A percentile compares a stretch with the other conserved stretches of the same genome.
These are phyloP conservation scores for Phialophora verrucosa DNA, from an alignment of 2,329 filamentous ascomycete species.

Conservation along the genomic window DNA sequence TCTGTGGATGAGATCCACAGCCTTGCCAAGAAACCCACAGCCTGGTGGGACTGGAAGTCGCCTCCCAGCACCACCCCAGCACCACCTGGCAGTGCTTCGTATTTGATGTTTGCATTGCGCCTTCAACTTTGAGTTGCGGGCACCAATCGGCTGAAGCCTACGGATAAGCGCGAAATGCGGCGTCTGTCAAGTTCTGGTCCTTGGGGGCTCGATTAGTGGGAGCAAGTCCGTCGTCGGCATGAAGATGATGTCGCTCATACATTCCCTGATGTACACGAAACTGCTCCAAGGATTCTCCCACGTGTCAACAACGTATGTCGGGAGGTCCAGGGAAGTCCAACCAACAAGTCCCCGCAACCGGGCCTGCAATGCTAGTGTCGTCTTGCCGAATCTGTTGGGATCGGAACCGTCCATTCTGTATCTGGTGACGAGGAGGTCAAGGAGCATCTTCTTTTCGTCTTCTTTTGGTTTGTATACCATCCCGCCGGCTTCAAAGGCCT, in stretches of 20 bases:
- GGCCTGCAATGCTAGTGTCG: conserved; percentile 36
- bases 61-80: conserved; percentile 1
- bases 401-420: conserved; percentile 39
- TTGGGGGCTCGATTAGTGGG: conserved; percentile 32
- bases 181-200: not conserved
- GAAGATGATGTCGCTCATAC: conserved; percentile 38
- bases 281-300: conserved; percentile 40
- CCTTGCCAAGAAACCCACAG: conserved; percentile 27
- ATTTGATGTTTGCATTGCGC: not conserved
- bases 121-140: not conserved
- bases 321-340: conserved; percentile 37
- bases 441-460: conserved; percentile 32
- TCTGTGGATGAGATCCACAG: conserved; percentile 1
- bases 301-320: conserved; percentile 37
- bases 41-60: conserved; percentile 13
- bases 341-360: conserved; percentile 32
- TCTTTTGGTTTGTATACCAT: conserved; percentile 30
- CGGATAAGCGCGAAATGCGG: not conserved
- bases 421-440: conserved; percentile 33
- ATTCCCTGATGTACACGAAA: conserved; percentile 38
- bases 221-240: conserved; percentile 34
- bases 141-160: not conserved
- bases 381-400: conserved; percentile 38
- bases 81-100: not conserved
- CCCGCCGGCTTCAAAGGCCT: conserved; percentile 31